Evolutionary conservation across 2,329 filamentous ascomycete genomes (phyloP).

Genomic region (Trichoderma atroviride): DNA sequence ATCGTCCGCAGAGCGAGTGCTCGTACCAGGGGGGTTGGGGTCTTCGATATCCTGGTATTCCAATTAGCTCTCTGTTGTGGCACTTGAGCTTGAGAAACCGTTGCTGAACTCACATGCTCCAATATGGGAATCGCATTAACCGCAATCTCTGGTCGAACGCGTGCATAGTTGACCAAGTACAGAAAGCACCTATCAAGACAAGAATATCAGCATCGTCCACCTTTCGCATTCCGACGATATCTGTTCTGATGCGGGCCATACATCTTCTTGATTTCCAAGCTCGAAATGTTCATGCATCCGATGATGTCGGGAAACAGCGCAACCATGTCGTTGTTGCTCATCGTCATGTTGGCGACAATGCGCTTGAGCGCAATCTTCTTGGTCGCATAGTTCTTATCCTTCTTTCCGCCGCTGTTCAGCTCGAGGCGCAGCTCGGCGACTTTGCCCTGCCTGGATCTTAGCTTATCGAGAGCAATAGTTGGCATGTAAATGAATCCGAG

Average conservation of each 20-base stretch:
- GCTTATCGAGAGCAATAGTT: slow-evolving; percentile 48
- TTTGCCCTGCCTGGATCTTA: slow-evolving; percentile 82
- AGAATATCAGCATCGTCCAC: not conserved
- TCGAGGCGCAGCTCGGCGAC: slow-evolving; percentile 95
- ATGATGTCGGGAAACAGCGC: slow-evolving; percentile 95
- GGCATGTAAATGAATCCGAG: slow-evolving; percentile 52
- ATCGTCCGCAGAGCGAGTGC: slow-evolving; percentile 92
- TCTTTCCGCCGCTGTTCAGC: slow-evolving; percentile 90
- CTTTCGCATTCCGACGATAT: not conserved
- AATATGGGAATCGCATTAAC: slow-evolving; percentile 89
- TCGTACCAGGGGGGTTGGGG: slow-evolving; percentile 82
- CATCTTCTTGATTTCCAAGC: slow-evolving; percentile 99
- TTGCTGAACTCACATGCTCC: slow-evolving; percentile 62
- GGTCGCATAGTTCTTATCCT: slow-evolving; percentile 91
- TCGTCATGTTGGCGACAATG: slow-evolving; percentile 99
- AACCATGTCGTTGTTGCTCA: slow-evolving; percentile 99
- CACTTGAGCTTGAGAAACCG: not conserved
- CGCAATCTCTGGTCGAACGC: slow-evolving; percentile 91
- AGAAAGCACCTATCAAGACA: slow-evolving; percentile 78
- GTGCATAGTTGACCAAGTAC: slow-evolving; percentile 94
- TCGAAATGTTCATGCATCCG: slow-evolving; percentile 90
- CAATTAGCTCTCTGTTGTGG: slow-evolving; percentile 28
- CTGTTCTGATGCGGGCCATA: slow-evolving; percentile 48
- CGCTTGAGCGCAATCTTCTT: slow-evolving; percentile 99
- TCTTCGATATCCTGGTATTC: slow-evolving; percentile 84